Evolutionary conservation across 2,329 filamentous ascomycete genomes (phyloP), one percentile per base, ranked within the genome.

Genomic region (Hymenoscyphus occultus): DNA sequence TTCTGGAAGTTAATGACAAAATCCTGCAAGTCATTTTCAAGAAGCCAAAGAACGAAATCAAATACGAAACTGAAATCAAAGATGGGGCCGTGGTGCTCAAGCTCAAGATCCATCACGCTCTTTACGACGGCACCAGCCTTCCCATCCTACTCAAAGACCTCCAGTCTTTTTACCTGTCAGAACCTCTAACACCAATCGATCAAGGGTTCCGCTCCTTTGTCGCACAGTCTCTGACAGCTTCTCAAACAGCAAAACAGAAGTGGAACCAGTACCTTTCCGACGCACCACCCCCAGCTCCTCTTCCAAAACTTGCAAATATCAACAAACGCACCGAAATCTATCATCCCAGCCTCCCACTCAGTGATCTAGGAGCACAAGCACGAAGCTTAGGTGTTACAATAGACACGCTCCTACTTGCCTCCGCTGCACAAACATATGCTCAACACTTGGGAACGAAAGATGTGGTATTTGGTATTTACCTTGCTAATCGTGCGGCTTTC

Each of bases 101-200:
- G 1, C 79, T 92, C 5, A 81, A 81, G 32, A 88, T 97, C 4
- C 93, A 97, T 68, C 93, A 98, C 75, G 90, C 91, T 0, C 80
- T 97, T 0, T 98, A 97, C 73, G 94, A 97, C 75, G 93, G 89
- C 5, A 82, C 96, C 66, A 95, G 91, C 71, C 79, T 97, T 4
- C 85, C 88, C 0, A 74, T 82, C 0, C 78, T 96, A 5, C 78
- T 92, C 28, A 74, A 82, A 14, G 77, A 83, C 51, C 77, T 89
- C 13, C 76, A 81, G 67, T 67, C 71, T 80, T 42, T 87, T 75
- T 77, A 77, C 71, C 48, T 72, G 70, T 59, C 68, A 14, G 12
- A 65, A 10, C n/a, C 66, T n/a, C 14, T 48, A 1, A n/a, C 67
- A 28, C 12, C 57, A 2, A 16, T 48, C 9, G 7, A 54, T 62